Evolutionary conservation across 495 filamentous ascomycete genomes (phyloP).

Genomic region (Lineolata rhizophorae): DNA sequence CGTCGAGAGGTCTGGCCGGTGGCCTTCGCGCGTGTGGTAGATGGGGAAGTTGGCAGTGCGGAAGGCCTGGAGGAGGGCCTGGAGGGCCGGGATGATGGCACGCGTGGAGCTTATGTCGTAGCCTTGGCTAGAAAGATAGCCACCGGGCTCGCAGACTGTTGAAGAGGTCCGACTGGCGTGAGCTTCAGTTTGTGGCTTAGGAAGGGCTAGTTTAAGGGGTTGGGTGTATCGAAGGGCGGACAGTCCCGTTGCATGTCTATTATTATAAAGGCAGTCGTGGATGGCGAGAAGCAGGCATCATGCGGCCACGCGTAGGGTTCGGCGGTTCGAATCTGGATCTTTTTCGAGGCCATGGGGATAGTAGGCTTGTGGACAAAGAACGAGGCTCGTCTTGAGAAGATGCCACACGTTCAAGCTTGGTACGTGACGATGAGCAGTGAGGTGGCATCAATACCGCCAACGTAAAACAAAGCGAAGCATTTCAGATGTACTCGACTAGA

Average conservation of each 20-base stretch:
- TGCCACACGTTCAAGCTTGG: too few relatives aligned
- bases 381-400: too few relatives aligned
- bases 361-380: too few relatives aligned
- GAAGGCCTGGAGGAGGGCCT: slow-evolving; percentile 8
- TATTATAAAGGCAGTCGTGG: slow-evolving; percentile 41
- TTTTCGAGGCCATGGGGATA: too few relatives aligned
- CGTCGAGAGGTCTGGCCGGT: slow-evolving; percentile 37
- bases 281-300: slow-evolving; percentile 30
- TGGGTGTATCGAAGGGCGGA: slow-evolving; percentile 13
- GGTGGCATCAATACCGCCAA: too few relatives aligned
- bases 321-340: slow-evolving; percentile 10
- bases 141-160: slow-evolving; percentile 32
- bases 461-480: too few relatives aligned
- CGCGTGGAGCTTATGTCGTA: slow-evolving; percentile 31
- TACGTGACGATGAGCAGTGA: too few relatives aligned
- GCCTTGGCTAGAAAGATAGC: slow-evolving; percentile 37
- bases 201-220: slow-evolving; percentile 4
- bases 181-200: neutral
- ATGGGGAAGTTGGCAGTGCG: slow-evolving; percentile 25
- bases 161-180: neutral
- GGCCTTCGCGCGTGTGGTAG: slow-evolving; percentile 49
- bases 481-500: too few relatives aligned
- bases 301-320: slow-evolving; percentile 42
- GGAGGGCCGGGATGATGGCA: slow-evolving; percentile 28
- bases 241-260: slow-evolving; percentile 59